These are phyloP conservation scores for Penicillium turbatum DNA, from an alignment of 495 filamentous ascomycete genomes.

Conservation along the genomic window DNA sequence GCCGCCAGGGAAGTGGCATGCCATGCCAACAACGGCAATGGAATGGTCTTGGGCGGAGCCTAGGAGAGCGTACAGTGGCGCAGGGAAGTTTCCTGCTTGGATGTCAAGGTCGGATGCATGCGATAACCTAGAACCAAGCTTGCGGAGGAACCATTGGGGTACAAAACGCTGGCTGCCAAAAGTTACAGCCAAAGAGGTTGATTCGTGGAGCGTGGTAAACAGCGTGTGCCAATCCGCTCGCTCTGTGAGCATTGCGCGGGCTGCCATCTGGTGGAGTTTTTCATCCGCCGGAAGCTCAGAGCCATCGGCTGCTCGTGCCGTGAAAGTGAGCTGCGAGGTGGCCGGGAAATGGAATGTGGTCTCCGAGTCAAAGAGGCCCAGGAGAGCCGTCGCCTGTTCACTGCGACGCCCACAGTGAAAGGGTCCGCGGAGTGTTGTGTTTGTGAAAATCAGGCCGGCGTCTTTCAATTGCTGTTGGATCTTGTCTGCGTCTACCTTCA, in stretches of 20 bases:
- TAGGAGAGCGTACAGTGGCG: background rate
- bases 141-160: conserved; percentile 26
- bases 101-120: conserved; percentile 16
- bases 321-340: conserved; percentile 16
- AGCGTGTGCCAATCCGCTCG: conserved; percentile 35
- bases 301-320: conserved; percentile 2
- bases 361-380: conserved; percentile 3
- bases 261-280: conserved; percentile 23
- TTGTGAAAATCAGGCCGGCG: background rate
- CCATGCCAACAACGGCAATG: conserved; percentile 44
- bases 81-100: background rate
- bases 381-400: background rate
- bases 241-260: conserved; percentile 34
- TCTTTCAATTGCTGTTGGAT: background rate
- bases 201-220: conserved; percentile 1
- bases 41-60: conserved; percentile 13
- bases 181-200: conserved; percentile 18
- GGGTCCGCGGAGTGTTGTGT: background rate
- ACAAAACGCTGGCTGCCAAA: conserved; percentile 35
- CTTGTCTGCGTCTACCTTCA: background rate
- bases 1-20: conserved; percentile 40
- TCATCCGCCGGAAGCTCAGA: conserved; percentile 11
- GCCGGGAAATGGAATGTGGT: conserved; percentile 29
- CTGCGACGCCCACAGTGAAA: background rate
- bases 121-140: conserved; percentile 17